Conservation (phyloP, 2,329 filamentous ascomycete species). For the Remersonia thermophila region DNA sequence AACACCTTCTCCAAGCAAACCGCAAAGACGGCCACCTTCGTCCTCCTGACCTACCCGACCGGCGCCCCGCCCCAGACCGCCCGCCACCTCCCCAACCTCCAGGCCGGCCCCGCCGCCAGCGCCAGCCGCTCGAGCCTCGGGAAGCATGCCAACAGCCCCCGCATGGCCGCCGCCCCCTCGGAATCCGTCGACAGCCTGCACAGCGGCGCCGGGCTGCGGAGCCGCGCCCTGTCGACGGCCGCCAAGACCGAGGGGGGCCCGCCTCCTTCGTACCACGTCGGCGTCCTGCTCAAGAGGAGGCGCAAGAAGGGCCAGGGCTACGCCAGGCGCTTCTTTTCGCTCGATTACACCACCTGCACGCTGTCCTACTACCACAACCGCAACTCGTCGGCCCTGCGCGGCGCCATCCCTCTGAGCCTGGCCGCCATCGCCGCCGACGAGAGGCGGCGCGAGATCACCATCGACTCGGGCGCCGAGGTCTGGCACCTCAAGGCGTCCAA, state of each 20-base stretch:
- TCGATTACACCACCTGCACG: slow-evolving; percentile 89
- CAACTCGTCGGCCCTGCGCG: slow-evolving; percentile 81
- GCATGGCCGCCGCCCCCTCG: slow-evolving; percentile 32
- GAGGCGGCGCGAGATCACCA: slow-evolving; percentile 78
- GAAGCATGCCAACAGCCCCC: slow-evolving; percentile 32
- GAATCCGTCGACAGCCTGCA: slow-evolving; percentile 51
- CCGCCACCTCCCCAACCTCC: slow-evolving; percentile 53
- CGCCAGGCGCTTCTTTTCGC: slow-evolving; percentile 84
- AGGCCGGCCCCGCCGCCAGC: slow-evolving; percentile 26
- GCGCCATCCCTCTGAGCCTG: slow-evolving; percentile 81
- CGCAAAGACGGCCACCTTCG: slow-evolving; percentile 89
- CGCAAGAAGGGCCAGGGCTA: slow-evolving; percentile 91
- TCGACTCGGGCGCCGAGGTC: slow-evolving; percentile 92
- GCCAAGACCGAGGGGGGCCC: slow-evolving; percentile 37
- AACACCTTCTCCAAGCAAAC: slow-evolving; percentile 96
- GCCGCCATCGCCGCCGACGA: slow-evolving; percentile 87
- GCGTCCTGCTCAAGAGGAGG: slow-evolving; percentile 75
- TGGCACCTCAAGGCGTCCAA: slow-evolving; percentile 87
- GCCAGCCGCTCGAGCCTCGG: slow-evolving; percentile 41
- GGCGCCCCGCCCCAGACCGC: slow-evolving; percentile 64
- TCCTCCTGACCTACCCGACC: slow-evolving; percentile 86
- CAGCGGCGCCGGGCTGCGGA: slow-evolving; percentile 28
- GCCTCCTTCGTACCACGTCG: slow-evolving; percentile 58
- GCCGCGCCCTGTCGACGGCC: slow-evolving; percentile 37
- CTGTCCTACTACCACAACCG: slow-evolving; percentile 94